These are phyloP conservation scores for Globisporangium viniferum DNA, from an alignment of 352 stramenopile genomes.

Conservation along the genomic window DNA sequence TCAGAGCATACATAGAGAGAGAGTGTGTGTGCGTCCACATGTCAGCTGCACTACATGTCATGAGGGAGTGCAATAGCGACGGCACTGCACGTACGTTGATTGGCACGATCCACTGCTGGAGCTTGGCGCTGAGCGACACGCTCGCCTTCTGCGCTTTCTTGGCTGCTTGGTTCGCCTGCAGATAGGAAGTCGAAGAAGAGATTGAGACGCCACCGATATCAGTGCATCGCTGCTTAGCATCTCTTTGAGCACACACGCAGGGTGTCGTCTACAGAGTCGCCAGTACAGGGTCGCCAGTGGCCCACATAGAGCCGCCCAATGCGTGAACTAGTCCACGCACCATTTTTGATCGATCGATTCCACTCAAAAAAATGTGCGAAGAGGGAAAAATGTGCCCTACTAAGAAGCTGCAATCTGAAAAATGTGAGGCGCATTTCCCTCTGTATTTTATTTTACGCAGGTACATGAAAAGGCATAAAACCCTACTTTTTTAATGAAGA, in stretches of 20 bases:
- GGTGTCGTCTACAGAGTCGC: not conserved
- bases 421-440: too few relatives aligned
- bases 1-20: not conserved
- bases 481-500: too few relatives aligned
- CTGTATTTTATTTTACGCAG: too few relatives aligned
- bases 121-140: constrained; percentile 58
- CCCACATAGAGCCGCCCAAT: not conserved
- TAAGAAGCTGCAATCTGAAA: too few relatives aligned
- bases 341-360: not conserved
- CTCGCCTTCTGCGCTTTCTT: constrained; percentile 81
- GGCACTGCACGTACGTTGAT: constrained; percentile 50
- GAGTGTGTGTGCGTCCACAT: not conserved
- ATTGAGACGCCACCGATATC: not conserved
- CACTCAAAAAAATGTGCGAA: not conserved
- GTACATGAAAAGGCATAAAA: too few relatives aligned
- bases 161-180: constrained; percentile 77
- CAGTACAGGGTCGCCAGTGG: not conserved
- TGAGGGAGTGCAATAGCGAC: not conserved
- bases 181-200: not conserved
- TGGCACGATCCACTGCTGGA: constrained; percentile 78
- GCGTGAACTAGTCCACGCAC: not conserved
- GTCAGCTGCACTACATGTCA: not conserved
- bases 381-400: too few relatives aligned
- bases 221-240: not conserved
- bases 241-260: not conserved